Evolutionary conservation across 805 yeast species (phyloP), one percentile per base, ranked within the genome.

Genomic region (Teunomyces lycoperdinae): DNA sequence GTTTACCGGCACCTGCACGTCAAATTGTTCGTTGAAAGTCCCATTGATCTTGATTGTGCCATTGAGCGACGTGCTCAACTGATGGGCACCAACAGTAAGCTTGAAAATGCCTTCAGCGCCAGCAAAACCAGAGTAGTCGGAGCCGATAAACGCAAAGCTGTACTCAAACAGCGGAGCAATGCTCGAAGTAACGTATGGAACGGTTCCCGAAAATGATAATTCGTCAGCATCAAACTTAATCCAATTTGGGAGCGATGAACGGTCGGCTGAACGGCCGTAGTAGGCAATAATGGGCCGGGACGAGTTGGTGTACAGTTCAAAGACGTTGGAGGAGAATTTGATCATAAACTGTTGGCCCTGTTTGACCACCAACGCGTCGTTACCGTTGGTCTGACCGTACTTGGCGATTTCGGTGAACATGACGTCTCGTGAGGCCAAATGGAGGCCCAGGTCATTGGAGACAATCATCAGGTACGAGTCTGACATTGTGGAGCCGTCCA

Each of bases 161-260:
- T 81, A 94, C 36, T 74, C 70, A 54, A 80, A 74, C 35, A 96
- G 88, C 9, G 97, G 98, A 0, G 99, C 99, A 56, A 89, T 85
- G 13, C 79, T 76, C 2, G 97, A 87, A 55, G 88, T 85, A 29
- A 88, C 88, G 6, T 85, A 74, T 9, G 99, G 99, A 1, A 96
- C 92, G 1, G 85, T 84, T 29, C 99, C 99, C 38, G 81, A 74
- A 66, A 90, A 92, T 16, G 87, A 78, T 53, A 89, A 70, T 33
- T 74, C 72, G 46, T 71, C 70, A 4, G 77, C 58, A 59, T 89
- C 84, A 61, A 92, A 94, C 46, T 69, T 66, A 44, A 89, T 71
- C 98, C 99, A 94, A 60, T 81, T 85, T 33, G 99, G 99, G 47
- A 94, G 74, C 2, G 99, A 92, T 1, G 96, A 79, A 61, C 91